Conservation (phyloP, 2,329 filamentous ascomycete genomes). For the Arachnopeziza araneosa region DNA sequence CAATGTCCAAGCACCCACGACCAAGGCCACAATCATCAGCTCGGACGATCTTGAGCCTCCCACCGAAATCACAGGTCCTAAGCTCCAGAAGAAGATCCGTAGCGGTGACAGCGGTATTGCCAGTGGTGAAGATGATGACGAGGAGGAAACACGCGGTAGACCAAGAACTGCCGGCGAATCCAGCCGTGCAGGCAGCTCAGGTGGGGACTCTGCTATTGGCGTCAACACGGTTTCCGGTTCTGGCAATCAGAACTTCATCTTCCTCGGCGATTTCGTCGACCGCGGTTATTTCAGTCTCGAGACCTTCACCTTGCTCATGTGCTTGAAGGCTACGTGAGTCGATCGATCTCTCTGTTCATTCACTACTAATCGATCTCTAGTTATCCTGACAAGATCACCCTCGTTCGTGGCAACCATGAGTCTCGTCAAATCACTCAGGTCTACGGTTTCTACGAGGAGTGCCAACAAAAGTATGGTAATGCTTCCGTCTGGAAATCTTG, state of each 20-base stretch:
- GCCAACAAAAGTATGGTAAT: constrained; percentile 71
- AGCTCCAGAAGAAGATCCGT: constrained; percentile 79
- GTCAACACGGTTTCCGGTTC: constrained; percentile 40
- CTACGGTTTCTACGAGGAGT: constrained; percentile 75
- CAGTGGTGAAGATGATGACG: constrained; percentile 40
- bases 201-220: constrained; percentile 32
- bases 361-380: constrained; percentile 32
- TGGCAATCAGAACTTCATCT: constrained; percentile 65
- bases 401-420: constrained; percentile 71
- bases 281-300: constrained; percentile 70
- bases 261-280: constrained; percentile 69
- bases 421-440: constrained; percentile 74
- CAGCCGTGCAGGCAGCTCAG: constrained; percentile 37
- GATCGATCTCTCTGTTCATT: background rate
- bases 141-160: constrained; percentile 43
- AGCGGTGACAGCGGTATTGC: constrained; percentile 47
- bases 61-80: constrained; percentile 80
- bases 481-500: constrained; percentile 75
- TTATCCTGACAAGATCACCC: constrained; percentile 66
- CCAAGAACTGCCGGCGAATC: constrained; percentile 36
- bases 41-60: constrained; percentile 92
- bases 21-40: constrained; percentile 69
- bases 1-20: constrained; percentile 62
- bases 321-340: constrained; percentile 63
- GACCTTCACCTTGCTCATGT: constrained; percentile 67